Evolutionary conservation across 1,284 basidiomycete species (phyloP).

Genomic region (Tilletia indica): DNA sequence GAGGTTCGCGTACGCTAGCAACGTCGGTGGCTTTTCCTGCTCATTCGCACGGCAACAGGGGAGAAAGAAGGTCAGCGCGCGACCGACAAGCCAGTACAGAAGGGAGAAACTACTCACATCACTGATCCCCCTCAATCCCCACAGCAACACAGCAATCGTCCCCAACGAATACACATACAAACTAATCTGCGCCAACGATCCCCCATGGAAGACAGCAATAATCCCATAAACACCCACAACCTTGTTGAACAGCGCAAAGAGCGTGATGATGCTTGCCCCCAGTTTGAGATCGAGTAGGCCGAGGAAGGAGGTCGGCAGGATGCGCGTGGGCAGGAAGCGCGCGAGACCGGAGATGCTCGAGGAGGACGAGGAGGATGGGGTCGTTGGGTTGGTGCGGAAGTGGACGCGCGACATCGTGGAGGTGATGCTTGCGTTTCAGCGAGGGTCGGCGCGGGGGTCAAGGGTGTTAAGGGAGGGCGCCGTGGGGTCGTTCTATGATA

Average conservation of each 20-base stretch:
- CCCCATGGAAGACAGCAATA: constrained; percentile 82
- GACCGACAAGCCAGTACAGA: not conserved
- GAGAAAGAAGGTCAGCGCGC: not conserved
- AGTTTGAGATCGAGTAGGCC: constrained; percentile 54
- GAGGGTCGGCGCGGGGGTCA: no score
- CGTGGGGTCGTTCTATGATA: no score
- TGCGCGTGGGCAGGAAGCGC: not conserved
- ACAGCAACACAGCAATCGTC: constrained; percentile 75
- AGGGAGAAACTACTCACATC: constrained; percentile 62
- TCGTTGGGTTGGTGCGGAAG: not conserved
- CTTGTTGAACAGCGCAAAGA: constrained; percentile 77
- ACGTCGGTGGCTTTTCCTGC: constrained; percentile 57
- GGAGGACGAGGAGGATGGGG: not conserved
- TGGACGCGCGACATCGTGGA: constrained; percentile 10
- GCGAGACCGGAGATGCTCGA: not conserved
- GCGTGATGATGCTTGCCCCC: constrained; percentile 49
- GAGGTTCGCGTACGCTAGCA: constrained; percentile 85
- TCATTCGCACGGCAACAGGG: not conserved
- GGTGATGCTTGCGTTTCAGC: not conserved
- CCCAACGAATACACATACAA: constrained; percentile 84
- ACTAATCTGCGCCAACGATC: constrained; percentile 78
- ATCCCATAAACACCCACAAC: constrained; percentile 95
- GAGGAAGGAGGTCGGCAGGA: constrained; percentile 40
- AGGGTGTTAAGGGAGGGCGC: no score
- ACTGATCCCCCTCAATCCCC: constrained; percentile 82